These are phyloP conservation scores for Tetrahymena thermophila DNA, from an alignment of 73 alveolate genomes.

Conservation along the genomic window DNA sequence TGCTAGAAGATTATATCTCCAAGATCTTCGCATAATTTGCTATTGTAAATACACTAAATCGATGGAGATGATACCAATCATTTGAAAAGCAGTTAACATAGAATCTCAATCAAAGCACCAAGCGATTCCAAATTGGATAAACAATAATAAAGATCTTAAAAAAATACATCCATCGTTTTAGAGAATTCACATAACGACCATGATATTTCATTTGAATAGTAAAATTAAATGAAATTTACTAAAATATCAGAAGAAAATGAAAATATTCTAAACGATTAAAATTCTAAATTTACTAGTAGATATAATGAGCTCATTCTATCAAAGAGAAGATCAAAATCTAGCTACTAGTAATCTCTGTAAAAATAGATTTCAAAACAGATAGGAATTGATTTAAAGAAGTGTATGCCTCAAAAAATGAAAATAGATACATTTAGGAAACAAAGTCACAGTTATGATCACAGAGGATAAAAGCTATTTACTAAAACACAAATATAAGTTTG, in stretches of 20 bases:
- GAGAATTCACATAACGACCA: not conserved
- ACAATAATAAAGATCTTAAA: no score
- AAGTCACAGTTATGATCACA: not conserved
- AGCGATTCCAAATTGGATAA: not conserved
- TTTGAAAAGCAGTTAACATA: not conserved
- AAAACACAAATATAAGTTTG: not conserved
- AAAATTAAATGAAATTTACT: not conserved
- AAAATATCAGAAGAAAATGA: not conserved
- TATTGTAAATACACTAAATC: not conserved
- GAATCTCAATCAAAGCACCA: not conserved
- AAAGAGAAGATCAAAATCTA: not conserved
- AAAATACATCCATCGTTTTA: not conserved
- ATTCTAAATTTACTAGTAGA: not conserved
- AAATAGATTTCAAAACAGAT: not conserved
- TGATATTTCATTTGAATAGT: not conserved
- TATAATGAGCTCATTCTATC: not conserved
- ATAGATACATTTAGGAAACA: not conserved
- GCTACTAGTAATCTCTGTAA: not conserved
- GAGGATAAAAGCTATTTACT: not conserved
- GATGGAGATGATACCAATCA: not conserved
- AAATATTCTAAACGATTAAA: not conserved
- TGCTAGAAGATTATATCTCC: not conserved
- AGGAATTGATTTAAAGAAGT: not conserved
- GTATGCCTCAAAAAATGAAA: not conserved
- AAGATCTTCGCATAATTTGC: not conserved